phyloP scores from a whole-genome alignment of 1,284 basidiomycete genomes.

The Cryptococcus sp. region DNA sequence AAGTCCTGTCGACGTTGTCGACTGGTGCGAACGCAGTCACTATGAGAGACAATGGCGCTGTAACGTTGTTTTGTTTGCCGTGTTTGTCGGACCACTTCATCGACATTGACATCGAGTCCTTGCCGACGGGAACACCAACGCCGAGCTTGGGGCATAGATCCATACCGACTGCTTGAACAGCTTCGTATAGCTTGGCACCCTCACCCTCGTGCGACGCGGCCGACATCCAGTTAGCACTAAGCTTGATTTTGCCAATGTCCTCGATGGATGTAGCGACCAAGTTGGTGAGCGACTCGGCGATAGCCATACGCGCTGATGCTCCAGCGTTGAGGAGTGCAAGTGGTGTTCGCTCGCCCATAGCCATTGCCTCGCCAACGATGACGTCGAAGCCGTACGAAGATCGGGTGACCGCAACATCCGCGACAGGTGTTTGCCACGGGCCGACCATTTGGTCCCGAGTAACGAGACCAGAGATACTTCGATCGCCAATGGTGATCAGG shows the following conservation, averaged over 20 bases:
- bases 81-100: constrained; percentile 82
- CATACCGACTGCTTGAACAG: constrained; percentile 88
- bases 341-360: constrained; percentile 95
- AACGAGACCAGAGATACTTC: constrained; percentile 90
- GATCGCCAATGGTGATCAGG: constrained; percentile 97
- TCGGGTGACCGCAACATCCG: constrained; percentile 94
- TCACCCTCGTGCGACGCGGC: constrained; percentile 89
- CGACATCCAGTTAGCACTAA: constrained; percentile 99
- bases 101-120: constrained; percentile 99
- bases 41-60: constrained; percentile 86
- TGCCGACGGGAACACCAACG: constrained; percentile 93
- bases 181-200: constrained; percentile 86
- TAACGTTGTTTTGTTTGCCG: constrained; percentile 74
- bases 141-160: constrained; percentile 94
- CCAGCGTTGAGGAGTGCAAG: constrained; percentile 82
- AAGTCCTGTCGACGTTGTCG: constrained; percentile 74
- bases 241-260: constrained; percentile 75
- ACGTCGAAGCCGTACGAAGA: constrained; percentile 91
- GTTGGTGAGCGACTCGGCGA: constrained; percentile 92
- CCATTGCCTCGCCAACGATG: constrained; percentile 89
- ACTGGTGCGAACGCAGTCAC: constrained; percentile 94
- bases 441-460: constrained; percentile 98
- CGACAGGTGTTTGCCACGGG: constrained; percentile 96
- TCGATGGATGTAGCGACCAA: constrained; percentile 78
- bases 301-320: constrained; percentile 92